Conservation (phyloP, 495 filamentous ascomycete genomes). For the Tricharina praecox region DNA sequence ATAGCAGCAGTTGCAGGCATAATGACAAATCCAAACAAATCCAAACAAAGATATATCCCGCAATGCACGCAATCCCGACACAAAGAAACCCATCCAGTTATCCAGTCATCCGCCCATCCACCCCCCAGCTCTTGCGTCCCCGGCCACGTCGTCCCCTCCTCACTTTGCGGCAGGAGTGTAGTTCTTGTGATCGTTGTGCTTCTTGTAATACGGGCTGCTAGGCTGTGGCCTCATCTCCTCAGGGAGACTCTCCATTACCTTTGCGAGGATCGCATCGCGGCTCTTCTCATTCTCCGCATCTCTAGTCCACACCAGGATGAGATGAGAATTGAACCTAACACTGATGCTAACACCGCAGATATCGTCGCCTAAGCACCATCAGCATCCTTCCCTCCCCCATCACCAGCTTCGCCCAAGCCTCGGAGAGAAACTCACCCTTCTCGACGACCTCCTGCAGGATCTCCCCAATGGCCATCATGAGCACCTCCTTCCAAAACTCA, state of each 20-base stretch:
- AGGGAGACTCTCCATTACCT: slow-evolving; percentile 51
- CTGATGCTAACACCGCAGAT: slow-evolving; percentile 58
- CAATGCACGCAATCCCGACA: too few relatives aligned
- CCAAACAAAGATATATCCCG: too few relatives aligned
- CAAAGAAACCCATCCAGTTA: too few relatives aligned
- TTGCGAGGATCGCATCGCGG: slow-evolving; percentile 49
- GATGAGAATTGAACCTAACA: slow-evolving; percentile 57
- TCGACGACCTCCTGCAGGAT: slow-evolving; percentile 54
- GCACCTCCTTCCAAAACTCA: slow-evolving; percentile 64
- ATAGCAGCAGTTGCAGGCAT: too few relatives aligned
- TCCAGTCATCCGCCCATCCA: too few relatives aligned
- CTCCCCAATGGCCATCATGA: slow-evolving; percentile 71
- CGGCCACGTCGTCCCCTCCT: too few relatives aligned
- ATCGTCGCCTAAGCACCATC: slow-evolving; percentile 68
- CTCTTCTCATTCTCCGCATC: slow-evolving; percentile 55
- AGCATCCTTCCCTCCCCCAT: too few relatives aligned
- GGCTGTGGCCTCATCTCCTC: slow-evolving; percentile 49
- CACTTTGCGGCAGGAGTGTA: slow-evolving; percentile 20
- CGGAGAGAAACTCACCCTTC: slow-evolving; percentile 35
- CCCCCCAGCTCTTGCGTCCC: too few relatives aligned
- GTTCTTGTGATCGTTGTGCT: slow-evolving; percentile 41
- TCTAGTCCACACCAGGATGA: slow-evolving; percentile 80
- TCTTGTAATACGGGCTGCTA: slow-evolving; percentile 45
- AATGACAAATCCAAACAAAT: too few relatives aligned
- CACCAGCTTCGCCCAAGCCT: too few relatives aligned